A percentile compares a stretch with the other conserved stretches of the same genome.
phyloP scores from a whole-genome alignment of 331 rosid genomes.

The Acacia pycnantha region DNA sequence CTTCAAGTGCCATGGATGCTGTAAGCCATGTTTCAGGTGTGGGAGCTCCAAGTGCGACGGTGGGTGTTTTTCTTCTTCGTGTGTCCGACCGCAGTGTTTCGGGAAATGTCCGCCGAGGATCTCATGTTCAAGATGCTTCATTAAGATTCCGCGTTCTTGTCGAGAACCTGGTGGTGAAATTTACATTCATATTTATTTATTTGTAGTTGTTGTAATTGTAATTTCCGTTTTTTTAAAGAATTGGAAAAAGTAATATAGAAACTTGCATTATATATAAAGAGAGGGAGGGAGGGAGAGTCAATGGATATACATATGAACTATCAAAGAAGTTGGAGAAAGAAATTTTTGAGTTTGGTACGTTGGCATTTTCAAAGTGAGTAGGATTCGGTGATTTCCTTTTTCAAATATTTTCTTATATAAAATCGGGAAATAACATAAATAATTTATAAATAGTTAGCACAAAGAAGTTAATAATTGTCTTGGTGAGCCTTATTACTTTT shows the following conservation, averaged over 20 bases:
- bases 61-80: background rate
- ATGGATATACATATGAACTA: background rate
- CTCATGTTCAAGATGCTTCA: background rate
- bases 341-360: background rate
- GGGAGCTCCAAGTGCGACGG: background rate
- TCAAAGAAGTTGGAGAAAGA: background rate
- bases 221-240: background rate
- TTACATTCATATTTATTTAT: background rate
- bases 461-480: background rate
- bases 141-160: background rate
- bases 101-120: background rate
- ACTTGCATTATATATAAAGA: background rate
- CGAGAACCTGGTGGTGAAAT: background rate
- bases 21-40: slow-evolving; percentile 5
- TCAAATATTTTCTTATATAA: background rate
- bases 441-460: background rate
- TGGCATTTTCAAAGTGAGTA: background rate
- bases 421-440: background rate
- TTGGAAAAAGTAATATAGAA: background rate
- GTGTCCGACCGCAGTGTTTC: background rate
- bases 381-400: background rate
- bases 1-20: background rate
- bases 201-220: background rate
- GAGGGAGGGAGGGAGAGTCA: background rate
- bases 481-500: background rate